Evolutionary conservation across 2,329 filamentous ascomycete species (phyloP).

Genomic region (Cytospora piceae): DNA sequence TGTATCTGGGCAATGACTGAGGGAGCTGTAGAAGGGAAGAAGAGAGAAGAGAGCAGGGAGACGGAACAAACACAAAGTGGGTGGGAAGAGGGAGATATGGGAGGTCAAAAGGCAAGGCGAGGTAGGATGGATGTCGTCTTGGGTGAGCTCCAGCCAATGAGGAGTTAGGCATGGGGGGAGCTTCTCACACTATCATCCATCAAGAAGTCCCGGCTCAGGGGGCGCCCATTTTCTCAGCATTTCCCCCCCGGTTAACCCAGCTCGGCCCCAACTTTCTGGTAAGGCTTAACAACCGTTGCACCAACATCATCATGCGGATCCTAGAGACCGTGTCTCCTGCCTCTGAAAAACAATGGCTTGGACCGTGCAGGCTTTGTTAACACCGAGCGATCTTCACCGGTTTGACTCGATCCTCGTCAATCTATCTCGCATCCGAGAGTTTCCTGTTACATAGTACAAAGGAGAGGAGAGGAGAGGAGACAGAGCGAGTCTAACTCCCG

Average conservation of each 20-base stretch:
- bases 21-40: constrained; percentile 6
- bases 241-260: not conserved
- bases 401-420: constrained; percentile 14
- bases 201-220: constrained; percentile 19
- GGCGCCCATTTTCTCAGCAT: constrained; percentile 7
- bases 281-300: constrained; percentile 2
- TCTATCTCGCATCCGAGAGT: constrained; percentile 13
- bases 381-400: not conserved
- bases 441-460: not conserved
- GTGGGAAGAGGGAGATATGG: constrained; percentile 36
- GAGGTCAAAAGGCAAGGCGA: constrained; percentile 31
- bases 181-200: constrained; percentile 30
- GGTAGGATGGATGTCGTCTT: constrained; percentile 30
- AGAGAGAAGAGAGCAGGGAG: constrained; percentile 20
- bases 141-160: constrained; percentile 39
- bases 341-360: not conserved
- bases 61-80: constrained; percentile 25
- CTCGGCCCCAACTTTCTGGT: not conserved
- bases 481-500: not conserved
- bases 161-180: constrained; percentile 32
- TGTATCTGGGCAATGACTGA: constrained; percentile 5
- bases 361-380: not conserved
- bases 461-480: no score
- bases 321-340: no score
- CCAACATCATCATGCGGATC: not conserved